Base-by-base conservation (phyloP, 352 stramenopile species). In the Pythium periplocum region DNA sequence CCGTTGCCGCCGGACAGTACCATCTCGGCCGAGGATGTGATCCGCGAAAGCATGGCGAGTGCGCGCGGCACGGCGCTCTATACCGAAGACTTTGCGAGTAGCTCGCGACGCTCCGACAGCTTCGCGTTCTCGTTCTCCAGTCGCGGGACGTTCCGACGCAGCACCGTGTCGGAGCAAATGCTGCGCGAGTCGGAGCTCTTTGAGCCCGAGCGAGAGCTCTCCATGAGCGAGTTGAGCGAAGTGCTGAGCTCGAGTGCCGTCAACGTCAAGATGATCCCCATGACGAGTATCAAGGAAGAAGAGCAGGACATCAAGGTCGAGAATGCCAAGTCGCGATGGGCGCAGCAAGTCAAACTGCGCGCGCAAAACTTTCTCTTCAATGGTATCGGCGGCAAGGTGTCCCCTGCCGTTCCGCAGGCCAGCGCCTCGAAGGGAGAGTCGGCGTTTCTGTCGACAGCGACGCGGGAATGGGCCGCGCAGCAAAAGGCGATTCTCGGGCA, bases 11-110 rank as follows among this genome's bases (percentile, higher is more conserved):
- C 78, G 2, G 82, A 93, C 57, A 88, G 78, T 32, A 95, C 71
- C 17, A 90, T 95, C 55, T 90, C 80, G 9, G 82, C 84, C 2
- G 82, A 95, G 59, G 84, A 95, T 60, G 82, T 95, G 50, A 92
- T 95, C 54, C 75, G 84, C 40, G 84, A 93, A 48, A 91, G 79
- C 57, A 76, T 91, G 61, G 84, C 83, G 11, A 95, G 84, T 57
- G 76, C 77, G 31, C 69, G 84, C 34, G 78, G 75, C 66, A 90
- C 76, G 38, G 79, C 78, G 35, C 50, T 83, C 44, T 87, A 89
- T 65, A 83, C 72, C 3, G 81, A 93, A 55, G 78, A 88, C 40
- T 79, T 91, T 11, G 84, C 75, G 56, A 42, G 38, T 2, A 55
- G 39, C 55, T 75, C 68, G n/a, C 57, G 68, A 9, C 60, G 65